Evolutionary conservation across 257 asterid species (phyloP), one percentile per base, ranked within the genome.

Genomic region (Lantana camara): DNA sequence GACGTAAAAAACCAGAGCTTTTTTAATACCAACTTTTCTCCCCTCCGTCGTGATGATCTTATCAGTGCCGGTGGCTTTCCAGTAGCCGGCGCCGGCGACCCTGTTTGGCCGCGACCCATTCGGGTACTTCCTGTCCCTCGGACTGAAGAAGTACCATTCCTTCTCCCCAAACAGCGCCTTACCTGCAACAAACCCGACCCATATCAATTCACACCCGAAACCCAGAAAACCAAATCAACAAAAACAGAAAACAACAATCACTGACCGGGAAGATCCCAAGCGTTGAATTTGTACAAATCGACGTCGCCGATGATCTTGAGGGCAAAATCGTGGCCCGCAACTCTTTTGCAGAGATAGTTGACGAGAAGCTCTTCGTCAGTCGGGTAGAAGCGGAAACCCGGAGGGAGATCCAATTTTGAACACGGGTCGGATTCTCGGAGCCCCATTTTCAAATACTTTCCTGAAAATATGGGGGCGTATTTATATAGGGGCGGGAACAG

Each of bases 41-140:
- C 96, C 96, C 40, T 80, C 66, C 0, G 74, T 80, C 0, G 70
- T 77, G 35, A 89, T 86, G 0, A 82, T 34, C 69, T 89, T 89
- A 29, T 89, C 96, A 0, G 95, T 89, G 15, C 95, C 96, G 0
- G 96, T 89, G 23, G 96, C 96, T 72, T 89, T 89, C 96, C 96
- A 86, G 53, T 88, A 88, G 4, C 96, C 96, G 4, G 96, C 81
- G 0, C 89, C 88, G 1, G 96, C 96, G 0, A 89, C 89, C 46
- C 96, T 67, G 47, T 89, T 89, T 0, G 96, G 95, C 37, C 96
- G 69, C 9, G 96, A 86, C 7, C 96, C 96, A 17, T 89, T 89
- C 12, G 96, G 96, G 58, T 89, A 89, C 13, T 88, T 88, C 15
- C 95, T 50, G 64, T 88, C 96, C 38, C 95, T 49, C 4, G 96